Evolutionary conservation across 1,284 basidiomycete genomes (phyloP), one percentile per base, ranked within the genome.

Genomic region (Sutorius eximius): DNA sequence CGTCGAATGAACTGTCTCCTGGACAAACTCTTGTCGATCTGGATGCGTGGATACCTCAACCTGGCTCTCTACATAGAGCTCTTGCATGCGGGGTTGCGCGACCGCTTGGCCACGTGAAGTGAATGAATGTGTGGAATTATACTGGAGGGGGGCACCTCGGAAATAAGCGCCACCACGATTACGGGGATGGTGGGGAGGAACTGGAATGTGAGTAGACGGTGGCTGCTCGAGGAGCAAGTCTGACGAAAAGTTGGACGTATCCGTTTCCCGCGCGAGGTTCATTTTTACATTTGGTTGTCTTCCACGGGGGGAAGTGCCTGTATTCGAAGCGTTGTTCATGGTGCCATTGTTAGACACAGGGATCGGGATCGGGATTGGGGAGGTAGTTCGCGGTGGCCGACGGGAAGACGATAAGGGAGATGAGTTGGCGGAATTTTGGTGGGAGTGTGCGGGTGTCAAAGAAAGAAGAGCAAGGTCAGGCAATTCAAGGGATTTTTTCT

Each of bases 401-500:
- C 77, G 76, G 59, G 72, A 69, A 45, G 69, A 68, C 40, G 72
- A 71, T 68, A 73, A 73, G 53, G 77, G 76, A 29, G 78, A 78
- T 54, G 68, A 68, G 44, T 66, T 67, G 56, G 69, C 62, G 45
- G 72, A 71, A 61, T 66, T 63, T 45, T 69, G 71, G 59, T 67
- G 71, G 41, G 73, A 73, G 45, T 74, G 66, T 32, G 77, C 71
- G 45, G 80, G 77, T 30, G 81, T 79, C 59, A 82, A 65, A n/a
- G 81, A 76, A 53, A 86, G 77, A 51, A 79, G 79, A 30, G 84
- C 85, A 61, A 91, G 82, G 75, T 90, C 88, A 53, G 88, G 88
- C 41, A 91, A 78, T 68, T 91, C 87, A 37, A 91, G 79, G 0
- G 85, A 87, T 64, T 79, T 83, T 74, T 87, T 89, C 77, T 87